phyloP scores from a whole-genome alignment of 2,329 filamentous ascomycete genomes.

The Incumbomyces lentus region DNA sequence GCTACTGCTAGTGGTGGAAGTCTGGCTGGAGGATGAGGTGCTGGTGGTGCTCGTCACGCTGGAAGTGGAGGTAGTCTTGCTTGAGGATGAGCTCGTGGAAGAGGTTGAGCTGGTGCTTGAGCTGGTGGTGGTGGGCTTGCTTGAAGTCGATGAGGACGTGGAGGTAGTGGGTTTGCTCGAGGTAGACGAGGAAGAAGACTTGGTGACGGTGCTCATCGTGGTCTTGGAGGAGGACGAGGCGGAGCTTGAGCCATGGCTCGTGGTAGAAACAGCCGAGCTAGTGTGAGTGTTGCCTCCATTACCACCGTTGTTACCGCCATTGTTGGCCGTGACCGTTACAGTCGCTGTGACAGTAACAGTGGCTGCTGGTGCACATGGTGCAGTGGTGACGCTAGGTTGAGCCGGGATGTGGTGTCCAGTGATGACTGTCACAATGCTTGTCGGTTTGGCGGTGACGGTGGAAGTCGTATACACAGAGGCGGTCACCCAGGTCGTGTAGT shows the following conservation, averaged over 20 bases:
- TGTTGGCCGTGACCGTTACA: conserved; percentile 13
- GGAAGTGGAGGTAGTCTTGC: not conserved
- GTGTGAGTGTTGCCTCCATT: conserved; percentile 9
- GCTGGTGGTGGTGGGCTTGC: conserved; percentile 4
- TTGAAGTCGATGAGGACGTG: conserved; percentile 1
- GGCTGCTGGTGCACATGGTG: conserved; percentile 5
- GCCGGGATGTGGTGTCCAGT: conserved; percentile 10
- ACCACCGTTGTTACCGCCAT: conserved; percentile 15
- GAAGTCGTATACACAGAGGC: conserved; percentile 24
- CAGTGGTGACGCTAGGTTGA: conserved; percentile 8
- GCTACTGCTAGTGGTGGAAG: not conserved
- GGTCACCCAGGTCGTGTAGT: conserved; percentile 27
- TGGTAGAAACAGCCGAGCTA: not conserved
- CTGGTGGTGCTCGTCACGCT: conserved; percentile 1
- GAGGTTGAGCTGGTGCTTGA: conserved; percentile 6
- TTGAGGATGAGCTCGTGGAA: conserved; percentile 5
- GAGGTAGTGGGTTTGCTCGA: conserved; percentile 2
- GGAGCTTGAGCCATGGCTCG: not conserved
- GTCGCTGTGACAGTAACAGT: conserved; percentile 12
- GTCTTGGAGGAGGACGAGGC: not conserved
- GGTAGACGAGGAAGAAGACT: conserved; percentile 1
- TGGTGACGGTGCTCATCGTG: conserved; percentile 3
- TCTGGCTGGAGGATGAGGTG: conserved; percentile 1
- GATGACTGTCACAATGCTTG: conserved; percentile 4
- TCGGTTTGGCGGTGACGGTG: conserved; percentile 21